Evolutionary conservation across 2,329 filamentous ascomycete species (phyloP).

Genomic region (Beauveria scarabaeidicola): DNA sequence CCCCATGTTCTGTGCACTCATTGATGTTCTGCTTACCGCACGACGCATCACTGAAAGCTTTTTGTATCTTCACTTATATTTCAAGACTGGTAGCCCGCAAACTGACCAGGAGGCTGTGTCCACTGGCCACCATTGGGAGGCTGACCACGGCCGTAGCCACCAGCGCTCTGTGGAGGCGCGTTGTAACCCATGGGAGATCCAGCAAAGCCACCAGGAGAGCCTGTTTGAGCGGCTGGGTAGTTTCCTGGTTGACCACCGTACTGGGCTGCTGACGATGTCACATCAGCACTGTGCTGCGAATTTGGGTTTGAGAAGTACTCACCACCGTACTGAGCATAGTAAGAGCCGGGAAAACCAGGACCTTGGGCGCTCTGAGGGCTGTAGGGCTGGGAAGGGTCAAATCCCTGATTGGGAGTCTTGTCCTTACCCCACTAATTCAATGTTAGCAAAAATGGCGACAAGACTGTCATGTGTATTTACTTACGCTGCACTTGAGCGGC

Average conservation of each 20-base stretch:
- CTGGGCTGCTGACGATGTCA: conserved; percentile 29
- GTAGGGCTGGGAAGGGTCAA: conserved; percentile 66
- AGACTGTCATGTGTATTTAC: conserved; percentile 29
- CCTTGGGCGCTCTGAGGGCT: conserved; percentile 68
- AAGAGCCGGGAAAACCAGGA: conserved; percentile 69
- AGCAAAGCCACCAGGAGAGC: conserved; percentile 54
- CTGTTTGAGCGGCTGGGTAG: conserved; percentile 46
- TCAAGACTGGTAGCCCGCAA: conserved; percentile 56
- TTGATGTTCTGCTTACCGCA: conserved; percentile 2
- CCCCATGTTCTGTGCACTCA: conserved; percentile 3
- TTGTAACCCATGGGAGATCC: conserved; percentile 65
- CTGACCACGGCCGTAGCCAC: conserved; percentile 74
- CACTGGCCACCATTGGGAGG: conserved; percentile 47
- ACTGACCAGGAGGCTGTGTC: conserved; percentile 46
- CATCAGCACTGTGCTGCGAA: not conserved
- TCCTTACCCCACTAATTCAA: conserved; percentile 88
- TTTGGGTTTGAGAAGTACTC: conserved; percentile 26
- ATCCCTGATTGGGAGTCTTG: conserved; percentile 73
- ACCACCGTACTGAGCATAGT: conserved; percentile 92
- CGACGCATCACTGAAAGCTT: not conserved
- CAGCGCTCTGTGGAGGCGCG: conserved; percentile 60
- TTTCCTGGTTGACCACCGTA: conserved; percentile 59
- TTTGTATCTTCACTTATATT: conserved; percentile 8
- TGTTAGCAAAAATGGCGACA: conserved; percentile 21
- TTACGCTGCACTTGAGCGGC: conserved; percentile 95